Percentiles rank a stretch among this genome's conserved stretches.
Evolutionary conservation across 176 grass and related monocot genomes (phyloP).

Genomic region (Musa itinerans): DNA sequence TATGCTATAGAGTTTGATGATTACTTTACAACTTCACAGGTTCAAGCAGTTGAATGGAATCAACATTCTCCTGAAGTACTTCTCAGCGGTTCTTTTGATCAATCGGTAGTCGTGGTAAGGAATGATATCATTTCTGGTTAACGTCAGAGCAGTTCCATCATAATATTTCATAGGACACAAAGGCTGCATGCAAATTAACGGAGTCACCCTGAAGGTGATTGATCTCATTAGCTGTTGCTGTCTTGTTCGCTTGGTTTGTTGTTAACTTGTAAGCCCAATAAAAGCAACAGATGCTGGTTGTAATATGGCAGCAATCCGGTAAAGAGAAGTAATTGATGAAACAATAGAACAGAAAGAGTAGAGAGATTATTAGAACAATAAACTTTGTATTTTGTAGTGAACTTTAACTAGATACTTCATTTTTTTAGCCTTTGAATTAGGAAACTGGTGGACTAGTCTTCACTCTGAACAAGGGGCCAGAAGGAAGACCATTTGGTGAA

Average conservation of each 20-base stretch:
- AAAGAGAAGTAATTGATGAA: too few relatives aligned
- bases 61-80: slow-evolving; percentile 62
- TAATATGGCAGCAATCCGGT: too few relatives aligned
- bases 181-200: not conserved
- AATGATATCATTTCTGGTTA: not conserved
- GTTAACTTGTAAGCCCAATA: too few relatives aligned
- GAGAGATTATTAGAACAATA: too few relatives aligned
- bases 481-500: not conserved
- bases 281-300: too few relatives aligned
- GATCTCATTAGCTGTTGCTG: too few relatives aligned
- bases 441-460: not conserved
- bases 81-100: slow-evolving; percentile 93
- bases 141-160: not conserved
- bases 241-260: too few relatives aligned
- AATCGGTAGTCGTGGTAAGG: slow-evolving; percentile 63
- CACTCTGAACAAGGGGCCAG: too few relatives aligned
- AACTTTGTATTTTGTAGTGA: too few relatives aligned
- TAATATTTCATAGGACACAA: not conserved
- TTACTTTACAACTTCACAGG: slow-evolving; percentile 20
- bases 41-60: slow-evolving; percentile 82
- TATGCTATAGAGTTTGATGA: slow-evolving; percentile 2
- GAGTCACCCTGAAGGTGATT: not conserved
- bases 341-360: too few relatives aligned
- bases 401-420: too few relatives aligned
- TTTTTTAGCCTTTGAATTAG: not conserved